Evolutionary conservation across 176 grass and related monocot species (phyloP), one percentile per base, ranked within the genome.

Genomic region (Rhynchospora pubera): DNA sequence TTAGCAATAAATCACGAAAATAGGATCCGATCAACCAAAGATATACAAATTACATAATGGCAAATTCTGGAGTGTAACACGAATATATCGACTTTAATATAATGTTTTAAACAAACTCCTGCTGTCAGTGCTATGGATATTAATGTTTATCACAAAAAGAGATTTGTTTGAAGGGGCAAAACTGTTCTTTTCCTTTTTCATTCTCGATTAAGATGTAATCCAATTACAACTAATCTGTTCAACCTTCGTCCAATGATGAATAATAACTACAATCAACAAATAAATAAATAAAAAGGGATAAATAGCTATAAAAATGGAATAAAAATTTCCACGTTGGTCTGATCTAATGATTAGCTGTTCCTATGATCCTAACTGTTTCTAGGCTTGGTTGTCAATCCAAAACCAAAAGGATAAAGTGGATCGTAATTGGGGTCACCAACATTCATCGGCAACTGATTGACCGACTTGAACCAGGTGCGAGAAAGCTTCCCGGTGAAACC

Each of bases 361-460:
- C 28, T 43, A 79, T 5, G 61, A 21, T 61, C 55, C 55, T 79
- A 61, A 79, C 57, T 84, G 57, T n/a, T 34, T 28, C 57, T 85
- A 7, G 79, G 52, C 24, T 94, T 56, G 13, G 96, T 99, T 46
- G 85, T 85, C 84, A 99, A 89, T 5, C 96, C 96, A 78, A 68
- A 95, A 0, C 92, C 96, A 11, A 99, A 83, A 19, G 91, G 84
- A 83, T 90, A 99, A 18, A 99, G 57, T 46, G 96, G 92, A 77
- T 99, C 91, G 65, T 99, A 99, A 84, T 89, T 46, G 32, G 30
- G 18, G 79, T 99, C 96, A 79, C 92, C 92, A 53, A 72, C 62
- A 82, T 95, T 99, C 96, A 95, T 99, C 24, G 96, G 96, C 65
- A 99, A 90, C 92, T 99, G 96, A 32, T 95, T 92, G 51, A 93